Evolutionary conservation across 1,284 basidiomycete genomes (phyloP).

Genomic region (Waitea zeae): DNA sequence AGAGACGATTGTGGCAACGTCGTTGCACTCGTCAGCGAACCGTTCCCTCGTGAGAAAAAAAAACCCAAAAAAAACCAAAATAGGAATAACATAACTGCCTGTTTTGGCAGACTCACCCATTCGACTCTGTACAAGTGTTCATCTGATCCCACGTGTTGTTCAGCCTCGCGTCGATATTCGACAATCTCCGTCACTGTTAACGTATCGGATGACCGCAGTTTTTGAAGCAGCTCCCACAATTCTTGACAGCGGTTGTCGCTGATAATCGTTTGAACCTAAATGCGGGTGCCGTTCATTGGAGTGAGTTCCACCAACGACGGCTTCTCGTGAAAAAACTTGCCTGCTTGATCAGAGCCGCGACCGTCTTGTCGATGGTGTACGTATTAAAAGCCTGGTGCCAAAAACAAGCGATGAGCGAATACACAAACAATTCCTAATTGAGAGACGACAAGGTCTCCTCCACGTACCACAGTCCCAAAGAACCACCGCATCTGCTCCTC

Average conservation of each 20-base stretch:
- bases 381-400: slow-evolving; percentile 57
- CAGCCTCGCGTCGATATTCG: slow-evolving; percentile 81
- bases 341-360: slow-evolving; percentile 80
- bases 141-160: slow-evolving; percentile 71
- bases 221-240: slow-evolving; percentile 45
- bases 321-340: slow-evolving; percentile 21
- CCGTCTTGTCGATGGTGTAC: slow-evolving; percentile 86
- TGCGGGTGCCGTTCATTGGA: slow-evolving; percentile 5
- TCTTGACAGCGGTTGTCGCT: slow-evolving; percentile 60
- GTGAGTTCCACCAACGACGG: slow-evolving; percentile 1
- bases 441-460: no score
- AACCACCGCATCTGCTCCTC: slow-evolving; percentile 96
- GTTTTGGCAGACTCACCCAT: slow-evolving; percentile 46
- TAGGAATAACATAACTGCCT: not conserved
- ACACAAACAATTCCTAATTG: no score
- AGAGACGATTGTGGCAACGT: no score
- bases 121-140: slow-evolving; percentile 86
- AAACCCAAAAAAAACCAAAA: slow-evolving; percentile 1
- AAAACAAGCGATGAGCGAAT: not conserved
- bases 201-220: slow-evolving; percentile 27
- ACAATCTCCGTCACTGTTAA: slow-evolving; percentile 68
- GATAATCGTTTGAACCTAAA: slow-evolving; percentile 80
- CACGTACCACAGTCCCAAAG: slow-evolving; percentile 83
- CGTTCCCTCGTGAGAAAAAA: slow-evolving; percentile 1
- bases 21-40: not conserved